Base-by-base conservation (phyloP, 495 filamentous ascomycete species). In the Bombardia bombarda region DNA sequence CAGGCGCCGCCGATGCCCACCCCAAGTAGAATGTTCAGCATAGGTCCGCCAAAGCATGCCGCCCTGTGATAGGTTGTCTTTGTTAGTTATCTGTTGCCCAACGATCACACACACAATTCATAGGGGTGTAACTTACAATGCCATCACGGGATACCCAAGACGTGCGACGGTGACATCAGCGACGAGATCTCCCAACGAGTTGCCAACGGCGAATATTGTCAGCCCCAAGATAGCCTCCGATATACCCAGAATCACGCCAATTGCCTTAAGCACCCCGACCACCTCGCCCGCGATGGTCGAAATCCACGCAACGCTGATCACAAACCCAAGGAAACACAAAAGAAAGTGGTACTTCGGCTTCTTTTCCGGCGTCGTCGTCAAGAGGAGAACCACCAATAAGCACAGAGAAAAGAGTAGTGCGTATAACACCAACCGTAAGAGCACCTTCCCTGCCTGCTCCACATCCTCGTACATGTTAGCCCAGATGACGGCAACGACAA, bases 111-210 rank as follows among this genome's bases (percentile, higher is more conserved):
- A 32, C 39, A 17, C 0, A 3, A 14, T 1, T 5, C 28, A 14
- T 37, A 45, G 9, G 16, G 13, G 26, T 43, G 65, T 67, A 1
- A 65, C 69, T 52, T 57, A 72, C 50, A 99, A 72, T 7, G 93
- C 93, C 93, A 99, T 99, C 32, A 97, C 89, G 0, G 93, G 93
- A 63, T 89, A 95, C 1, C 93, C 92, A 0, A 97, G 74, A 12
- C 86, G 71, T 8, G 93, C 93, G 26, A 99, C 84, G 0, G 93
- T 99, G 43, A 96, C 80, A 50, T 99, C 86, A 6, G 93, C 89
- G 3, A 99, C 89, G 1, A 99, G 70, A 54, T 99, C 93, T 9
- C 93, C 90, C 6, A 97, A 70, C 2, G 87, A 94, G 55, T 96
- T 99, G 10, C 93, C 92, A 12, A 97, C 88, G 1, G 93, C 93